phyloP scores from a whole-genome alignment of 192 early-diverging fungal genomes.

The Ambispora gerdemannii region DNA sequence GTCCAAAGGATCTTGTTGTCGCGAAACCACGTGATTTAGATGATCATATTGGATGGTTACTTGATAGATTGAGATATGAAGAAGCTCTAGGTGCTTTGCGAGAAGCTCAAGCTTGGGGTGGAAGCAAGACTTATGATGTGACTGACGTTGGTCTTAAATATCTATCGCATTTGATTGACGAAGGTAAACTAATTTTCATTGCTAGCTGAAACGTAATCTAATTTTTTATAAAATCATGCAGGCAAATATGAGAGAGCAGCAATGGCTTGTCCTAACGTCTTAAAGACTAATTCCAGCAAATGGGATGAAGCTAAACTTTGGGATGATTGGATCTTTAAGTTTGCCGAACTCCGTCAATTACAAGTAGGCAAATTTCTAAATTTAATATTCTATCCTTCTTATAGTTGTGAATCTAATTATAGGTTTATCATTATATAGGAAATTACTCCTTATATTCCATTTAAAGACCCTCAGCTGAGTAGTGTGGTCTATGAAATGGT shows the following conservation, averaged over 20 bases:
- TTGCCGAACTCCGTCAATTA: slow-evolving; percentile 75
- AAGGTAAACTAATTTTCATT: slow-evolving; percentile 42
- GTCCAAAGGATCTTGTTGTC: slow-evolving; percentile 90
- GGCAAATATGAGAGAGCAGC: slow-evolving; percentile 69
- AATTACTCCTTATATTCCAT: slow-evolving; percentile 77
- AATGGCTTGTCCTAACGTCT: slow-evolving; percentile 65
- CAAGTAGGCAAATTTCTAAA: slow-evolving; percentile 38
- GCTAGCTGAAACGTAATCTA: background rate
- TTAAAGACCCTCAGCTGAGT: slow-evolving; percentile 66
- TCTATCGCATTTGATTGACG: slow-evolving; percentile 68
- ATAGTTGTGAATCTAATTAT: background rate
- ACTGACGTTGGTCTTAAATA: slow-evolving; percentile 81
- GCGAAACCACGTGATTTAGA: slow-evolving; percentile 84
- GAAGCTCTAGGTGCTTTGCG: slow-evolving; percentile 72
- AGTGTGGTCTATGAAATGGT: slow-evolving; percentile 87
- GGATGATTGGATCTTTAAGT: slow-evolving; percentile 91
- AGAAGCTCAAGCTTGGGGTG: slow-evolving; percentile 53
- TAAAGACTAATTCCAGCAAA: slow-evolving; percentile 34
- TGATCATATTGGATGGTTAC: slow-evolving; percentile 93
- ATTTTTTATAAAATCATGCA: slow-evolving; percentile 26
- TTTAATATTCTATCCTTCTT: background rate
- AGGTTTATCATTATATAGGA: slow-evolving; percentile 37
- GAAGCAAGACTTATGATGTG: slow-evolving; percentile 59
- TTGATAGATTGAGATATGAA: slow-evolving; percentile 73
- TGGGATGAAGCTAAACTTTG: slow-evolving; percentile 66